Percentiles rank a stretch among this genome's conserved stretches.
phyloP scores from a whole-genome alignment of 768 basidiomycete genomes.

The Coprinopsis strossmayeri region DNA sequence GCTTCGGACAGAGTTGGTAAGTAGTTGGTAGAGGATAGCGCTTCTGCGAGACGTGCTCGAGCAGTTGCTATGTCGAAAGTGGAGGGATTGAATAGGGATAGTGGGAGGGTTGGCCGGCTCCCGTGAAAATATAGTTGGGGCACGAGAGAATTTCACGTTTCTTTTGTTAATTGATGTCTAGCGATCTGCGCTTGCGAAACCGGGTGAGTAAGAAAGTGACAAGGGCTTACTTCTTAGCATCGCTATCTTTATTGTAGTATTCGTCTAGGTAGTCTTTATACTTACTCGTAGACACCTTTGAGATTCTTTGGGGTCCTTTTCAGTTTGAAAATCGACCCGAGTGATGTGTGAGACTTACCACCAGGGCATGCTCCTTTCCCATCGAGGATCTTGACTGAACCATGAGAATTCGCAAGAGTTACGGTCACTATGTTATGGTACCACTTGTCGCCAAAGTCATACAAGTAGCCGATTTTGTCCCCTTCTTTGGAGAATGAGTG shows the following conservation, averaged over 20 bases:
- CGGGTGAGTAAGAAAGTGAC: background rate
- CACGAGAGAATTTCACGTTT: conserved; percentile 22
- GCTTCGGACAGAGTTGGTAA: conserved; percentile 20
- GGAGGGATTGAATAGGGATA: conserved; percentile 17
- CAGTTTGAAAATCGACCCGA: background rate
- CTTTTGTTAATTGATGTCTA: no score
- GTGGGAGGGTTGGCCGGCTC: conserved; percentile 13
- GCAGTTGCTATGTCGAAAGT: conserved; percentile 20
- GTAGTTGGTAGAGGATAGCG: conserved; percentile 19
- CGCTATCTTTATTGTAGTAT: conserved; percentile 12
- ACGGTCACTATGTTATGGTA: no score
- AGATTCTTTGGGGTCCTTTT: conserved; percentile 17
- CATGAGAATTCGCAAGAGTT: conserved; percentile 21
- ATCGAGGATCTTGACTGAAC: conserved; percentile 19
- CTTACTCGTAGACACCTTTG: conserved; percentile 18
- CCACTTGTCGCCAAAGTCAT: conserved; percentile 30
- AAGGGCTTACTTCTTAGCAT: conserved; percentile 11
- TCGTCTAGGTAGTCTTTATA: conserved; percentile 17
- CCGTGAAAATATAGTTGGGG: conserved; percentile 23
- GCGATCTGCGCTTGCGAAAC: no score
- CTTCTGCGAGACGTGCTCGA: conserved; percentile 16
- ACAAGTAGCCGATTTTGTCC: conserved; percentile 23
- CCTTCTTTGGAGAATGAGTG: conserved; percentile 24
- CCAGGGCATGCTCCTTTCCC: conserved; percentile 23
- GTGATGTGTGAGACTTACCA: conserved; percentile 9